phyloP scores from a whole-genome alignment of 23 red algal genomes.

The Gracilaria domingensis region DNA sequence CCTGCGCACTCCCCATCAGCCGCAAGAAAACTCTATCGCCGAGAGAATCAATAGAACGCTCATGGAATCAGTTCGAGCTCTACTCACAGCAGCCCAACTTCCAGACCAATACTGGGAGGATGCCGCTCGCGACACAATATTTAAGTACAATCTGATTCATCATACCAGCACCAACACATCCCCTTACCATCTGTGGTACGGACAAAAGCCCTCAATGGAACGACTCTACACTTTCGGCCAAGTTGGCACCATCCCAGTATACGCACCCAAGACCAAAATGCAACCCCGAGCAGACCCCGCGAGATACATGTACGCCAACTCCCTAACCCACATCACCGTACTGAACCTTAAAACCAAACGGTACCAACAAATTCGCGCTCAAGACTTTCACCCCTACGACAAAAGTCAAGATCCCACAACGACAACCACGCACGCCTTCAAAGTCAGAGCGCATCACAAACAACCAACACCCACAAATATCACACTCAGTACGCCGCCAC shows the following conservation, averaged over 20 bases:
- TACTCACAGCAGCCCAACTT: background rate
- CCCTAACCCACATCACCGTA: background rate
- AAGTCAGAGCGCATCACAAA: background rate
- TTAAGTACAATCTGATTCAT: conserved; percentile 28
- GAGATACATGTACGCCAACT: conserved; percentile 15
- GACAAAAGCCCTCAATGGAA: background rate
- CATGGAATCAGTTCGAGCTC: background rate
- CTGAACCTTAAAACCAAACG: background rate
- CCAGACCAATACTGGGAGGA: too few species aligned
- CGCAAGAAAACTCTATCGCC: conserved; percentile 26
- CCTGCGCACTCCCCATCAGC: conserved; percentile 20
- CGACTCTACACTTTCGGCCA: conserved; percentile 7
- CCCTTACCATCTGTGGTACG: conserved; percentile 2
- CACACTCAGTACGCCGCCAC: background rate
- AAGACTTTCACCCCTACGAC: conserved; percentile 37
- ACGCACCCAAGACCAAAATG: background rate
- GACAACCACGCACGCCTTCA: background rate
- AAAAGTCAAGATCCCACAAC: conserved; percentile 19
- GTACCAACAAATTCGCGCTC: conserved; percentile 21
- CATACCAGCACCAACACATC: background rate
- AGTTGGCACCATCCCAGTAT: conserved; percentile 12
- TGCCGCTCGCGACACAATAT: background rate
- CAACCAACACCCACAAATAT: background rate
- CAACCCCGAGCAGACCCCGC: background rate
- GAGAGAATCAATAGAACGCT: background rate